phyloP scores from a whole-genome alignment of 2,329 filamentous ascomycete species.

The Herpotrichia juniperi region DNA sequence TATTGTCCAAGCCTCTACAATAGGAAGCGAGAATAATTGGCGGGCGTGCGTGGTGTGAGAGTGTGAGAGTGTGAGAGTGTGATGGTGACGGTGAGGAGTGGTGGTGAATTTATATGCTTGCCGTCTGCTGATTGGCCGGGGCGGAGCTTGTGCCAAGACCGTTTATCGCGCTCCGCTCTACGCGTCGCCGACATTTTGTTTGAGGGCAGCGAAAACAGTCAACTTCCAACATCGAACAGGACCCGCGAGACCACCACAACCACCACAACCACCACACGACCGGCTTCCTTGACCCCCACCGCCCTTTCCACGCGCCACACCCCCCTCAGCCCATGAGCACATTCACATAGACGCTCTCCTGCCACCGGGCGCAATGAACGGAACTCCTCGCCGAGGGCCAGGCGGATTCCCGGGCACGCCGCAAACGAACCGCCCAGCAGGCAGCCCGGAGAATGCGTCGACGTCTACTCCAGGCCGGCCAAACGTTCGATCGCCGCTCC shows the following conservation, averaged over 20 bases:
- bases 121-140: neutral
- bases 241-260: neutral
- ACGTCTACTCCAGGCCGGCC: constrained; percentile 28
- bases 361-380: constrained; percentile 73
- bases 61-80: neutral
- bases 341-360: constrained; percentile 16
- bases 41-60: neutral
- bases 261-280: too few relatives aligned
- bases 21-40: neutral
- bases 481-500: constrained; percentile 40
- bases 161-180: neutral
- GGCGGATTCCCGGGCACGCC: constrained; percentile 79
- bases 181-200: constrained; percentile 7
- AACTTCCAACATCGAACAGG: neutral
- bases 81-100: neutral
- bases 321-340: constrained; percentile 25
- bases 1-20: neutral
- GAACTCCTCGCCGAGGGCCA: constrained; percentile 80
- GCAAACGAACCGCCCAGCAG: constrained; percentile 47
- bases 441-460: constrained; percentile 29
- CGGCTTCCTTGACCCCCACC: neutral
- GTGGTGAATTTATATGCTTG: neutral
- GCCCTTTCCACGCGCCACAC: constrained; percentile 12
- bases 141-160: neutral
- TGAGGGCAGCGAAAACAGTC: neutral